These are phyloP conservation scores for Cladophialophora chaetospira DNA, from an alignment of 2,329 filamentous ascomycete genomes.

Conservation along the genomic window DNA sequence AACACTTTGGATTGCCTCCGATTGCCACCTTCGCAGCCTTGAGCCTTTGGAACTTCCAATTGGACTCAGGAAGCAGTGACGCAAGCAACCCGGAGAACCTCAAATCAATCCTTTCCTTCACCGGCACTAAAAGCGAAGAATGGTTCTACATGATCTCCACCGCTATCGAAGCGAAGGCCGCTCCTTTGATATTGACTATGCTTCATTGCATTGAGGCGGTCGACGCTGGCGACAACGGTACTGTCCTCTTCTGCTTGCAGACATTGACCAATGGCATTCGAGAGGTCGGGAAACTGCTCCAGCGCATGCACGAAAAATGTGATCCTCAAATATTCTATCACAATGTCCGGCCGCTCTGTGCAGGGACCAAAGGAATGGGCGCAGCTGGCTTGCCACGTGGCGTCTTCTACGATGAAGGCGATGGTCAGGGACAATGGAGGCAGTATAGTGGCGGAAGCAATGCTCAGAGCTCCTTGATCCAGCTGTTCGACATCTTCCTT, in stretches of 20 bases:
- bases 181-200: slow-evolving; percentile 48
- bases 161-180: slow-evolving; percentile 55
- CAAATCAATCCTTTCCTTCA: slow-evolving; percentile 40
- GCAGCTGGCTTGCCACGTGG: slow-evolving; percentile 53
- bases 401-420: slow-evolving; percentile 55
- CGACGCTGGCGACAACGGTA: slow-evolving; percentile 39
- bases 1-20: slow-evolving; percentile 42
- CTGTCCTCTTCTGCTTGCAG: slow-evolving; percentile 44
- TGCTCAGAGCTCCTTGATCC: slow-evolving; percentile 57
- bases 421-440: slow-evolving; percentile 52
- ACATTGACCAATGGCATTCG: slow-evolving; percentile 46
- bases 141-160: slow-evolving; percentile 57
- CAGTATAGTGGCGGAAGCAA: slow-evolving; percentile 58
- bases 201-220: slow-evolving; percentile 52
- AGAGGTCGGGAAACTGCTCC: slow-evolving; percentile 46
- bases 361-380: slow-evolving; percentile 58
- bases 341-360: slow-evolving; percentile 54
- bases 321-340: slow-evolving; percentile 55
- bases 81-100: slow-evolving; percentile 43
- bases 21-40: slow-evolving; percentile 48
- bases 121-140: slow-evolving; percentile 44
- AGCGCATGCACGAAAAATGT: slow-evolving; percentile 56
- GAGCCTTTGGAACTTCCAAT: slow-evolving; percentile 44
- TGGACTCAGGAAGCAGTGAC: slow-evolving; percentile 31
- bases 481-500: slow-evolving; percentile 57